phyloP scores from a whole-genome alignment of 495 filamentous ascomycete genomes.

The Lepraria neglecta region DNA sequence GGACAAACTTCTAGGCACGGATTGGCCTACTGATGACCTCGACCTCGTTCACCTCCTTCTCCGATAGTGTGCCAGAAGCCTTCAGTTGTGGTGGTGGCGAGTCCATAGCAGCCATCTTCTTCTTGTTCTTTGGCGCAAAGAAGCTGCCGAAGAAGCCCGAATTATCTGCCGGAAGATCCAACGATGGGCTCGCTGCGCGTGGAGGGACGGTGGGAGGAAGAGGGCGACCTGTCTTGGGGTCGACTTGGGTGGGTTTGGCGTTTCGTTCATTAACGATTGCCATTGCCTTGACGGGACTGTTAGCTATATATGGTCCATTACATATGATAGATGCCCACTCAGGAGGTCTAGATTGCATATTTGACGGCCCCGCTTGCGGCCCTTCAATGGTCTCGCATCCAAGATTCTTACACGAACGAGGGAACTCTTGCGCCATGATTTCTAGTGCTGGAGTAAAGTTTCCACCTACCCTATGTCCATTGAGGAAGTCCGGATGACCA shows the following conservation, averaged over 20 bases:
- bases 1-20: not conserved
- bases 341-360: not conserved
- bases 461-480: slow-evolving; percentile 70
- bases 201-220: slow-evolving; percentile 60
- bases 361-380: not conserved
- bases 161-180: slow-evolving; percentile 53
- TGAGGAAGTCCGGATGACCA: slow-evolving; percentile 95
- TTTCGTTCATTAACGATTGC: slow-evolving; percentile 88
- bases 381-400: no score
- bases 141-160: slow-evolving; percentile 93
- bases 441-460: not conserved
- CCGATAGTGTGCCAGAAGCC: slow-evolving; percentile 83
- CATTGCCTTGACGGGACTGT: slow-evolving; percentile 61
- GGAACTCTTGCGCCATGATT: no score
- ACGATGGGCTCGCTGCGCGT: slow-evolving; percentile 60
- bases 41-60: slow-evolving; percentile 89
- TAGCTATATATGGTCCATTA: not conserved
- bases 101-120: slow-evolving; percentile 99
- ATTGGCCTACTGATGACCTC: slow-evolving; percentile 94
- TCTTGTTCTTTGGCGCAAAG: slow-evolving; percentile 98
- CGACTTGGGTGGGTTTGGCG: slow-evolving; percentile 86
- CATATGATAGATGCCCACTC: not conserved
- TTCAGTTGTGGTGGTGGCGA: slow-evolving; percentile 87
- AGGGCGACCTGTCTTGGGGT: slow-evolving; percentile 97
- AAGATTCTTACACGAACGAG: not conserved